Base-by-base conservation (phyloP, 2,329 filamentous ascomycete species). In the Colletotrichum orbiculare region DNA sequence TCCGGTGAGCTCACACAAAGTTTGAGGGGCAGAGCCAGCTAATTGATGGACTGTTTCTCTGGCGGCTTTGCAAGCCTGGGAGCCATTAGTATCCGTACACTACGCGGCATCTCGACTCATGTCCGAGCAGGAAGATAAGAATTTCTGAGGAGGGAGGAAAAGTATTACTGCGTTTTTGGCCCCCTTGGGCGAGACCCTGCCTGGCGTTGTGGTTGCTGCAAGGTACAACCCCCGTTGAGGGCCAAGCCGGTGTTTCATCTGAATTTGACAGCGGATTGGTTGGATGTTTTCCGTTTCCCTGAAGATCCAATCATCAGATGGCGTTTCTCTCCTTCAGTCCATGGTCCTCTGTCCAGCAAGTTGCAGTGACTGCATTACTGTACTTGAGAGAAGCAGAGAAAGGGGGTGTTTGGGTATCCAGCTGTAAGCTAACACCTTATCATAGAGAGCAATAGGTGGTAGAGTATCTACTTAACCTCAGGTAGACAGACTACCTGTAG, bases 201-300 rank as follows among this genome's bases (percentile, higher is more conserved):
- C 25, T 25, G 25, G 25, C 25, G 25, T 25, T 25, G 25, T 25
- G 25, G 25, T 25, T 9, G 42, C 58, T 66, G 63, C 63, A 66
- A 53, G 63, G 58, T 66, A 66, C 59, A 52, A 33, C 47, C 58
- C 50, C 47, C 25, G 47, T 39, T 41, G 13, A 12, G n/a, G 46
- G 52, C 62, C 58, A 48, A 62, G 58, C 62, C 62, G 54, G 50
- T 43, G 63, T 66, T 66, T 66, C 63, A 66, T 47, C 33, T 43
- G 48, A 34, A 62, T 45, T 17, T 25, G 15, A 66, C 13, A 41
- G n/a, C 42, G 53, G 63, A 66, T 66, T 66, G 58, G 63, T 33
- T 34, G 47, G 42, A 37, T 61, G 57, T 38, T 15, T 43, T 63
- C 15, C 37, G 58, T 66, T 66, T 66, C 63, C 41, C 42, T 11